Evolutionary conservation across 441 rosid genomes (phyloP), one percentile per base, ranked within the genome.

Genomic region (Kokia cookei): DNA sequence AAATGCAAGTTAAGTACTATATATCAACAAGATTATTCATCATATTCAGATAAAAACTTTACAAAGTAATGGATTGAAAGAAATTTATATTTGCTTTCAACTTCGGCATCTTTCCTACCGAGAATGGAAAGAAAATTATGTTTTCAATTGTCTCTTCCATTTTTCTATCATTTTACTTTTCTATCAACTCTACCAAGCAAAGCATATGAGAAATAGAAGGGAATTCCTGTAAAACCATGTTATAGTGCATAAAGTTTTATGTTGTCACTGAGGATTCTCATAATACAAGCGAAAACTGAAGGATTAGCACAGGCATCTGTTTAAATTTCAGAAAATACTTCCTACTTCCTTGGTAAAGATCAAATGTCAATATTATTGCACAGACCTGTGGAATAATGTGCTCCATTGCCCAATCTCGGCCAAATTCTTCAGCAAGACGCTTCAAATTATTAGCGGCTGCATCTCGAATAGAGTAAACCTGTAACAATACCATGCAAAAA

Each of bases 361-460:
- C 54, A 42, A 62, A 29, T 42, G 48, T 42, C 43, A 71, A 53
- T 37, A 67, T 72, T 61, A 69, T 32, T 13, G 69, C 32, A 74
- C 75, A 77, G 72, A 76, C 84, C 86, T 84, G 90, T 3, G 88
- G 89, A 77, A 89, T 78, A 60, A 87, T 82, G 78, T 83, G 87
- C 75, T 86, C 94, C 97, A 94, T 92, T 69, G 98, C 95, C 98
- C 98, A 94, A 6, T 92, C 94, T 40, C 95, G 93, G 69, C 98
- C 97, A 64, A 94, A 94, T 84, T 94, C 98, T 81, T 94, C 97
- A 2, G 97, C 97, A 22, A 94, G 97, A 19, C 93, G 92, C 85
- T 91, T 94, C 74, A 94, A 76, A 79, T 94, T 94, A 79, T 91
- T 94, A 60, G 97, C 97, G 47, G 97, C 98, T 32, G 98, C 97